Percentiles rank a stretch among this genome's conserved stretches.
Conservation (phyloP, 306 rosid genomes). For the Lablab purpureus region DNA sequence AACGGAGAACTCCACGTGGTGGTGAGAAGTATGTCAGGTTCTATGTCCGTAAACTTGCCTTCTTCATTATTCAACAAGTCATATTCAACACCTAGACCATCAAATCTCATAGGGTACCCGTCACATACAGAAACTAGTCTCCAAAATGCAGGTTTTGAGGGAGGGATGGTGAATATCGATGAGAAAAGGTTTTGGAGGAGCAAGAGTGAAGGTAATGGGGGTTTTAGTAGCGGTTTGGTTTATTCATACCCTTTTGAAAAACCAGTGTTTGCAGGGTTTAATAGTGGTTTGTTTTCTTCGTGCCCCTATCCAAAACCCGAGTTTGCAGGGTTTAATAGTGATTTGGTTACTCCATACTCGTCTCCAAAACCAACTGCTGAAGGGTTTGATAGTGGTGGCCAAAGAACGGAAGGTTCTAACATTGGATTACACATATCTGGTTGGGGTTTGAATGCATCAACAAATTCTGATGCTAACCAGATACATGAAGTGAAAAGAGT, state of each 20-base stretch:
- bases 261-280: constrained; percentile 59
- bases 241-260: constrained; percentile 60
- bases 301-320: too few species aligned
- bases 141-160: constrained; percentile 53
- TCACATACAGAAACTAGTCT: constrained; percentile 31
- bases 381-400: constrained; percentile 28
- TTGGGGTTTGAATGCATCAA: constrained; percentile 68
- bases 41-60: neutral
- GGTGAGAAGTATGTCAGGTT: constrained; percentile 58
- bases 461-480: constrained; percentile 62
- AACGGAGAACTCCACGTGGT: constrained; percentile 76
- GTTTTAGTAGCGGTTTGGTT: constrained; percentile 49
- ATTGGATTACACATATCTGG: constrained; percentile 73
- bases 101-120: constrained; percentile 54
- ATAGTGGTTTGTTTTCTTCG: neutral
- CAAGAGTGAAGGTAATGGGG: constrained; percentile 57
- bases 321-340: too few species aligned
- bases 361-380: too few species aligned
- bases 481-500: constrained; percentile 53
- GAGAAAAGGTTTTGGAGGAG: constrained; percentile 64
- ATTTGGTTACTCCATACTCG: too few species aligned
- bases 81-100: neutral
- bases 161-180: constrained; percentile 54
- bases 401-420: constrained; percentile 52
- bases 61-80: constrained; percentile 70